Evolutionary conservation across 306 rosid species (phyloP).

Genomic region (Delonix regia): DNA sequence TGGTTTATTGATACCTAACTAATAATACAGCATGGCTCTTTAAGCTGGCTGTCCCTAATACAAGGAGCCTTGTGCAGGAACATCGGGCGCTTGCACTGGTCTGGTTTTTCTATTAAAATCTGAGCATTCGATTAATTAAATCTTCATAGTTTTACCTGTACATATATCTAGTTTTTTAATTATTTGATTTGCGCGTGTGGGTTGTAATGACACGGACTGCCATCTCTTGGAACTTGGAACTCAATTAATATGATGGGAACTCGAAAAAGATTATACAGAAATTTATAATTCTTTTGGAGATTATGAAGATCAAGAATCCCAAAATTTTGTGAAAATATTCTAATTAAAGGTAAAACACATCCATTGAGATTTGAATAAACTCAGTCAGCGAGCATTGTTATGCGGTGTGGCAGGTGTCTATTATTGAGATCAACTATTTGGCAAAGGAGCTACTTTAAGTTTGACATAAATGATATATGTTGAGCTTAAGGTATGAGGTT

Average conservation of each 20-base stretch:
- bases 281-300: background rate
- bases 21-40: background rate
- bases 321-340: slow-evolving; percentile 16
- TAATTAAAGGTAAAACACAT: slow-evolving; percentile 7
- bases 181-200: slow-evolving; percentile 36
- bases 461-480: no score
- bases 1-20: background rate
- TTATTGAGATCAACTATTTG: no score
- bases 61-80: background rate
- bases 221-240: slow-evolving; percentile 33
- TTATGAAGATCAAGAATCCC: background rate
- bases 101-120: background rate
- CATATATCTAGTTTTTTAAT: background rate
- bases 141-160: background rate
- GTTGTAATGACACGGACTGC: slow-evolving; percentile 38
- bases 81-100: slow-evolving; percentile 19
- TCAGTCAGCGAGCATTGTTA: background rate
- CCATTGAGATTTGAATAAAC: background rate
- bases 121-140: background rate
- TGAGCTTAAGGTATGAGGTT: no score
- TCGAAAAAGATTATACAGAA: background rate
- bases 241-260: background rate
- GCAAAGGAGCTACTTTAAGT: no score
- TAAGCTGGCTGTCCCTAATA: background rate
- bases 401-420: background rate